These are phyloP conservation scores for Ambispora gerdemannii DNA, from an alignment of 192 early-diverging fungal species.

Conservation along the genomic window DNA sequence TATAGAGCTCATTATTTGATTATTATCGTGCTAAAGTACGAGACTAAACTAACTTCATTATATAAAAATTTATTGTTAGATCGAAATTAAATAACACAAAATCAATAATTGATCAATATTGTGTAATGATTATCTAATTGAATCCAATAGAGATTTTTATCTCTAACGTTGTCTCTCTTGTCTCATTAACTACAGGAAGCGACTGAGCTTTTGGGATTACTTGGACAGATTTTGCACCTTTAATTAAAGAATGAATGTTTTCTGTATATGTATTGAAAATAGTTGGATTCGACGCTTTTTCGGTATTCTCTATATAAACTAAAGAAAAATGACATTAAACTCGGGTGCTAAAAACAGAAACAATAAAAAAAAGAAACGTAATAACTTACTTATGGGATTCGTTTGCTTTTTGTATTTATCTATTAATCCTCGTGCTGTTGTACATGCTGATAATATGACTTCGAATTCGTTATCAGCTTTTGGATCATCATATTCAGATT, in stretches of 20 bases:
- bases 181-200: slow-evolving; percentile 73
- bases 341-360: neutral
- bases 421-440: slow-evolving; percentile 72
- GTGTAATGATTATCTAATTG: too few relatives aligned
- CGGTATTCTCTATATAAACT: slow-evolving; percentile 29
- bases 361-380: neutral
- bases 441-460: slow-evolving; percentile 70
- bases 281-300: slow-evolving; percentile 35
- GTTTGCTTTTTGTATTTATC: slow-evolving; percentile 75
- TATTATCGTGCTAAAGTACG: too few relatives aligned
- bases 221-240: slow-evolving; percentile 67
- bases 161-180: neutral
- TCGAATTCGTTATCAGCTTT: slow-evolving; percentile 80
- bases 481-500: slow-evolving; percentile 54
- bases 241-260: slow-evolving; percentile 69
- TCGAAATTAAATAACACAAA: too few relatives aligned
- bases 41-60: too few relatives aligned
- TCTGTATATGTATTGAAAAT: slow-evolving; percentile 57
- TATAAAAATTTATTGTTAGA: too few relatives aligned
- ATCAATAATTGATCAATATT: too few relatives aligned
- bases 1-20: too few relatives aligned
- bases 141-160: neutral
- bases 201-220: slow-evolving; percentile 51
- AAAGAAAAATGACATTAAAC: neutral
- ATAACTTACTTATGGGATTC: slow-evolving; percentile 55